Evolutionary conservation across 2,329 filamentous ascomycete genomes (phyloP), one percentile per base, ranked within the genome.

Genomic region (Microdochium bolleyi): DNA sequence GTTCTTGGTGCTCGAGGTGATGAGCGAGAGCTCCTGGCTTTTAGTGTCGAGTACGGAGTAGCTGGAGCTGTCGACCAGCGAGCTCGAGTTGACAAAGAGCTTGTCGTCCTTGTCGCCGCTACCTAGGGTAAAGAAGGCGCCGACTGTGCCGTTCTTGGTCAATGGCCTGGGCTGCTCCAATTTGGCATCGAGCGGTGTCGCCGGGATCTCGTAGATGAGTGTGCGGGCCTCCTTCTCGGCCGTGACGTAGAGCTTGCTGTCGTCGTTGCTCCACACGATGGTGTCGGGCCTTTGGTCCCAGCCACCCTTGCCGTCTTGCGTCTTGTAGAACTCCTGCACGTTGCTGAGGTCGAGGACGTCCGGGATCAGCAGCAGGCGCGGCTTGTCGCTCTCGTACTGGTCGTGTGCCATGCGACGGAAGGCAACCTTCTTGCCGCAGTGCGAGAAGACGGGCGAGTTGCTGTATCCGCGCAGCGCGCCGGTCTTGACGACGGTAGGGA

Each of bases 311-410:
- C 79, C 82, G 58, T 88, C 82, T 3, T 76, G 67, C 0, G 81
- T 81, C 54, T 77, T 70, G 60, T 81, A 86, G 55, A 85, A 84
- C 60, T 85, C 82, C 56, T 82, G 74, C 13, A 84, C 78, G 54
- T 79, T 78, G 54, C 72, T 72, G 10, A 83, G 69, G 55, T 84
- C 76, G 14, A 66, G 67, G 49, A 88, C 71, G 59, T 89, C 78
- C 1, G 81, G 78, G 7, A 89, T 67, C 2, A 89, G 70, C 56
- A 91, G 70, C 3, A 90, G 71, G 48, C 84, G 79, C 48, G 85
- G 79, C 66, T 87, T 87, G 71, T 96, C 90, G 16, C 86, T 82
- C 68, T 96, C 91, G 65, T 96, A 95, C 54, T 86, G 83, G 51
- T 82, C 76, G 53, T 79, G 79, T 57, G 80, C 79, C 91, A 95